A percentile compares a stretch with the other conserved stretches of the same genome.
These are phyloP conservation scores for Oenanthe javanica DNA, from an alignment of 140 eudicot genomes.

Conservation along the genomic window DNA sequence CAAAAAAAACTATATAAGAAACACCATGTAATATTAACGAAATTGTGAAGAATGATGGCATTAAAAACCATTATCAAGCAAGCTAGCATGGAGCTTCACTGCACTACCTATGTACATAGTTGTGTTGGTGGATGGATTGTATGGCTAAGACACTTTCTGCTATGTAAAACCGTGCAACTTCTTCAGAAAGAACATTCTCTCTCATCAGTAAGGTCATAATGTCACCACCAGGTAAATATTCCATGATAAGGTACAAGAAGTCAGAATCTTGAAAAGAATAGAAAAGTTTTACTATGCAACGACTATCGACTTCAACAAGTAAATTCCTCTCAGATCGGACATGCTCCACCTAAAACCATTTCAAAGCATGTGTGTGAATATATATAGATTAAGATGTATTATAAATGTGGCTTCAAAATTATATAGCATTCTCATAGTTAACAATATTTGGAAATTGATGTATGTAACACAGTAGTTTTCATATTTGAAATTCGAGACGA, in stretches of 20 bases:
- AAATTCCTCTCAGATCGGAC: constrained; percentile 87
- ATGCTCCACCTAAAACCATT: constrained; percentile 66
- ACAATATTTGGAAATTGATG: background rate
- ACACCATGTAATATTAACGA: no score
- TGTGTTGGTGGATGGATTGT: constrained; percentile 74
- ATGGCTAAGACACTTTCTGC: constrained; percentile 90
- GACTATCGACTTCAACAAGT: constrained; percentile 92
- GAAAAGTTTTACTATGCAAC: constrained; percentile 83
- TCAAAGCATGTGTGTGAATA: background rate
- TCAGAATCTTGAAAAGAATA: constrained; percentile 90
- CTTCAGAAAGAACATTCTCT: constrained; percentile 81
- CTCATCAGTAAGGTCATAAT: constrained; percentile 90
- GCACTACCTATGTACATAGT: constrained; percentile 63
- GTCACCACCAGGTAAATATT: constrained; percentile 95
- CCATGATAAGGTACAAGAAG: constrained; percentile 87
- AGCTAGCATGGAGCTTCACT: background rate
- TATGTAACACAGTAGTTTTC: background rate
- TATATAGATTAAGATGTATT: background rate
- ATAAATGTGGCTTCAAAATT: background rate
- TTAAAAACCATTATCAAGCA: background rate
- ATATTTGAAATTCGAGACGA: background rate
- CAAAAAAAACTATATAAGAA: no score
- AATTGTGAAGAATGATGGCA: no score
- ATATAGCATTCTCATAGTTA: background rate
- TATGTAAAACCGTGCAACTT: constrained; percentile 85